Conservation (phyloP, 495 filamentous ascomycete species). For the Penicillium longicatenatum region DNA sequence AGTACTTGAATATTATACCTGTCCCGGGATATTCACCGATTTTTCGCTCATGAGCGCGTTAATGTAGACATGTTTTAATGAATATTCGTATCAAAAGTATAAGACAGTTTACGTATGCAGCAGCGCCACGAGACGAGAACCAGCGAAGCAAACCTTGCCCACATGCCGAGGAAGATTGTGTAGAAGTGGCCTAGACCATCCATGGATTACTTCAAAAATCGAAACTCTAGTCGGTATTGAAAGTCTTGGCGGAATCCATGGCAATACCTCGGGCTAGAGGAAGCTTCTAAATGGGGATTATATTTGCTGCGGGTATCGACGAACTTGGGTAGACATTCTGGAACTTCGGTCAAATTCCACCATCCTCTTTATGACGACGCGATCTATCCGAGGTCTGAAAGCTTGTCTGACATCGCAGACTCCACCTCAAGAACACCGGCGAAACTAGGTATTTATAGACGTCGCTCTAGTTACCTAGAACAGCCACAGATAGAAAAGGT, state of each 20-base stretch:
- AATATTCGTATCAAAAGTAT: too few species aligned
- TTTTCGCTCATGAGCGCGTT: too few species aligned
- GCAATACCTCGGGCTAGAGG: not conserved
- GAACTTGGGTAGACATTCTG: too few species aligned
- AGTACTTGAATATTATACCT: not conserved
- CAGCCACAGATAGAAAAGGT: not conserved
- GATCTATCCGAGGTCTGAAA: not conserved
- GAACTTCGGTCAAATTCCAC: too few species aligned
- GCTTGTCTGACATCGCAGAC: not conserved
- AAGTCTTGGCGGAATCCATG: not conserved
- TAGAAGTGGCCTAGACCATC: not conserved
- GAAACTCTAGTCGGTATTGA: not conserved
- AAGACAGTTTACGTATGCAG: too few species aligned
- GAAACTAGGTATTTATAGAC: not conserved
- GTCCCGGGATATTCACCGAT: not conserved
- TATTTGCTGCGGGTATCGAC: too few species aligned
- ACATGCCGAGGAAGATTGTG: too few species aligned
- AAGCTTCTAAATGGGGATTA: not conserved
- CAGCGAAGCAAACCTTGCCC: too few species aligned
- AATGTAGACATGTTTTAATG: too few species aligned
- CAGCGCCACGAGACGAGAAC: too few species aligned
- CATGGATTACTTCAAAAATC: not conserved
- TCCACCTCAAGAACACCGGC: not conserved
- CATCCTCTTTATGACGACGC: not conserved
- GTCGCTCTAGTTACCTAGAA: not conserved